Evolutionary conservation across 306 rosid species (phyloP).

Genomic region (Trifolium dubium): DNA sequence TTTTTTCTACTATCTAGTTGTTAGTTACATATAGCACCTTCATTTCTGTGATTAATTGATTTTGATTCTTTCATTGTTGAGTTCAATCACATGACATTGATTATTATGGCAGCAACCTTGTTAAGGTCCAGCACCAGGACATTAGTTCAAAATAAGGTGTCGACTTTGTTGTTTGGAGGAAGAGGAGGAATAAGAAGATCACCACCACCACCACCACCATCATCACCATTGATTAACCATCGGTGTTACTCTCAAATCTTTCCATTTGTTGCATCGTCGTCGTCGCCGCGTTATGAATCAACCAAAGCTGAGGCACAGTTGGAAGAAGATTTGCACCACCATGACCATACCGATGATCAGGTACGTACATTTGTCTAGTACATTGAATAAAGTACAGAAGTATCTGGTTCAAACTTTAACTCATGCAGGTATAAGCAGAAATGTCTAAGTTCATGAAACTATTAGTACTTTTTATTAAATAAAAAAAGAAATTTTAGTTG

Average conservation of each 20-base stretch:
- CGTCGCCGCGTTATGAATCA: constrained; percentile 41
- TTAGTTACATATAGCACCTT: no score
- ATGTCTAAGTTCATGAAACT: no score
- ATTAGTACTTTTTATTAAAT: no score
- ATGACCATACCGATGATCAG: constrained; percentile 34
- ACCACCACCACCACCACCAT: not conserved
- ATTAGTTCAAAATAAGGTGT: not conserved
- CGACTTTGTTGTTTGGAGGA: not conserved
- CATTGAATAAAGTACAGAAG: no score
- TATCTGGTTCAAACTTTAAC: no score
- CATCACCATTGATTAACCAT: not conserved
- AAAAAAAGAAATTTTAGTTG: no score
- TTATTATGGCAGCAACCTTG: not conserved
- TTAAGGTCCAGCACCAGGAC: not conserved
- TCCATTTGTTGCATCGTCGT: not conserved
- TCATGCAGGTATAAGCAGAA: no score
- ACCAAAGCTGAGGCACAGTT: constrained; percentile 48
- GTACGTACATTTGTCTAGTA: not conserved
- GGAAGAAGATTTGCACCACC: constrained; percentile 35
- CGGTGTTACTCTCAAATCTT: no score
- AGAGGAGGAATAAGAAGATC: no score
- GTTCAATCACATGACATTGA: not conserved
- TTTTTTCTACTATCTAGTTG: no score
- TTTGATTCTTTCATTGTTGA: not conserved
- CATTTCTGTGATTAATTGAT: no score